These are phyloP conservation scores for Chalciporus chontae DNA, from an alignment of 768 basidiomycete species.

Conservation along the genomic window DNA sequence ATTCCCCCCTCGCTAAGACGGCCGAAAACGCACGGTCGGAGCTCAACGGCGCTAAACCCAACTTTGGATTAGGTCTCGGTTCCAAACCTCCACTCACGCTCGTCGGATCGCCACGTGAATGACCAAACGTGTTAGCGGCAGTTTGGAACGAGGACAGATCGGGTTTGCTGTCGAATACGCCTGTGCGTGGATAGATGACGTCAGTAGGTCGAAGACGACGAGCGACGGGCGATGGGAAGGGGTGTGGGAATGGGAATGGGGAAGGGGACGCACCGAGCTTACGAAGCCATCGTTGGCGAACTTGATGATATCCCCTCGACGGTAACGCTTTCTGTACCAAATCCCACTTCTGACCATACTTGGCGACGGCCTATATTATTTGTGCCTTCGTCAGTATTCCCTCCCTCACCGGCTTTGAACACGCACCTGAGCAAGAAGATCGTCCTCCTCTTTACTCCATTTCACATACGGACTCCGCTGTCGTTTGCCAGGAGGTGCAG, in stretches of 20 bases:
- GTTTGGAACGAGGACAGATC: conserved; percentile 34
- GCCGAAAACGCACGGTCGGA: conserved; percentile 32
- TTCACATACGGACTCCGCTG: conserved; percentile 40
- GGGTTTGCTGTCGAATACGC: conserved; percentile 36
- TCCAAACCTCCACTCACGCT: conserved; percentile 5
- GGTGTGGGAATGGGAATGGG: too few species aligned
- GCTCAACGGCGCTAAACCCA: conserved; percentile 37
- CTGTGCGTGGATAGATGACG: conserved; percentile 6
- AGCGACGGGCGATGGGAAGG: too few species aligned
- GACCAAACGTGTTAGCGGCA: conserved; percentile 12
- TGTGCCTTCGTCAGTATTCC: neutral
- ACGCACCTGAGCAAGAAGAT: conserved; percentile 36
- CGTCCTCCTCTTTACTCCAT: conserved; percentile 43
- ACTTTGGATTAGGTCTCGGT: conserved; percentile 34
- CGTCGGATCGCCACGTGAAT: conserved; percentile 10
- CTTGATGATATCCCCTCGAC: conserved; percentile 41
- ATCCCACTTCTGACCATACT: conserved; percentile 39
- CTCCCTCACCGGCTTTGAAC: too few species aligned
- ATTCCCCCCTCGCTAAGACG: conserved; percentile 15
- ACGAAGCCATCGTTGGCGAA: conserved; percentile 41
- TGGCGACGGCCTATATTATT: conserved; percentile 32
- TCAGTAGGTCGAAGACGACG: too few species aligned
- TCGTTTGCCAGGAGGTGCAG: conserved; percentile 28
- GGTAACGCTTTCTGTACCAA: conserved; percentile 40
- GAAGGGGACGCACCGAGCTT: conserved; percentile 29